A percentile compares a stretch with the other conserved stretches of the same genome.
These are phyloP conservation scores for Cladosporium cucumerinum DNA, from an alignment of 2,329 filamentous ascomycete genomes.

Conservation along the genomic window DNA sequence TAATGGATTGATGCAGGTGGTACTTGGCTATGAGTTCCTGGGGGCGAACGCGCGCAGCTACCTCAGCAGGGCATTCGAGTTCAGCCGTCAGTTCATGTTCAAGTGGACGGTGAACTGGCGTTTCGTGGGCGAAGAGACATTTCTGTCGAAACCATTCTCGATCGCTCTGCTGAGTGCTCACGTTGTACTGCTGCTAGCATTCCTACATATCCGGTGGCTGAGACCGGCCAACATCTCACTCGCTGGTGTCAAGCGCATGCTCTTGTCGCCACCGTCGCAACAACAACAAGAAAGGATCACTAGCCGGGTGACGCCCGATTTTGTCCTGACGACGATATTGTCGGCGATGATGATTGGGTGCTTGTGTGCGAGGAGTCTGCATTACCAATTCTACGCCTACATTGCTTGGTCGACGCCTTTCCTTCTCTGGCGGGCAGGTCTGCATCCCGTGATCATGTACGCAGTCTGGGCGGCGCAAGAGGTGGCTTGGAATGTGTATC, in stretches of 20 bases:
- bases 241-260: constrained; percentile 51
- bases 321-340: constrained; percentile 72
- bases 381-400: constrained; percentile 95
- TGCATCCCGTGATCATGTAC: constrained; percentile 65
- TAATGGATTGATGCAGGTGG: constrained; percentile 39
- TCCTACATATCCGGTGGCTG: constrained; percentile 68
- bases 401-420: constrained; percentile 86
- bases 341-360: constrained; percentile 75
- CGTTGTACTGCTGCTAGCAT: constrained; percentile 60
- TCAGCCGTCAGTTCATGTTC: constrained; percentile 87
- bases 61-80: constrained; percentile 78
- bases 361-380: constrained; percentile 80
- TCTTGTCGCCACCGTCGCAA: constrained; percentile 44
- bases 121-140: constrained; percentile 79
- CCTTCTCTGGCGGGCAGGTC: constrained; percentile 74
- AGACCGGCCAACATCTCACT: constrained; percentile 61
- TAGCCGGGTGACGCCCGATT: constrained; percentile 62
- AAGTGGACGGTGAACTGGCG: constrained; percentile 99
- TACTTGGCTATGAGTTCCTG: constrained; percentile 66
- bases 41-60: constrained; percentile 66
- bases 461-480: constrained; percentile 75
- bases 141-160: constrained; percentile 70
- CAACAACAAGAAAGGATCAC: constrained; percentile 57
- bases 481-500: constrained; percentile 91
- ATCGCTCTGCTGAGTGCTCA: constrained; percentile 64